Evolutionary conservation across 768 basidiomycete species (phyloP), one percentile per base, ranked within the genome.

Genomic region (Strobilomyces dryophilus): DNA sequence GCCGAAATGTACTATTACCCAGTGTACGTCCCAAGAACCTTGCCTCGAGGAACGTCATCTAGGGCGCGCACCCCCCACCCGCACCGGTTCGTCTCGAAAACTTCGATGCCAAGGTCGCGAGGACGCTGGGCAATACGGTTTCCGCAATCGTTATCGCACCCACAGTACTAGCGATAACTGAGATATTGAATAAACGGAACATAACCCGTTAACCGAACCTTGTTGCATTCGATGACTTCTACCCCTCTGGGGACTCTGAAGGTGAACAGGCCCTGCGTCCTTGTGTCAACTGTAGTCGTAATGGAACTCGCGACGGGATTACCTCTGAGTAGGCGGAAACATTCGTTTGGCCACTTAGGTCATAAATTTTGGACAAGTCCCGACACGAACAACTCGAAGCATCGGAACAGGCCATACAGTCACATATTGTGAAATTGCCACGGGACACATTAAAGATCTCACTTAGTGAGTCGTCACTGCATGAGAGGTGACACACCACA

Each of bases 61-160:
- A 73, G 58, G 0, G 80, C 66, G n/a, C 84, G 73, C 3, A 78
- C 84, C 8, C 87, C 86, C 86, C 85, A 89, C 4, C 87, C 87
- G 51, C 77, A 71, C 18, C 69, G 61, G 5, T 49, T 35, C 0
- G 86, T 88, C 56, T 84, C 80, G 74, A 87, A 87, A n/a, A 89
- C 66, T 56, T 87, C 80, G 9, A 89, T 73, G 3, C 78, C 72
- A 11, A 82, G 56, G 42, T 80, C 71, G 26, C 87, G 76, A 8
- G 84, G 79, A 26, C 55, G 67, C 55, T 88, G 87, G 3, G 79
- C 80, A 8, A 86, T 79, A 20, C 85, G 80, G 58, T 87, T 88
- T 3, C 58, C 67, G 58, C 86, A 89, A 4, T 48, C 57, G 9
- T 37, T 32, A 31, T 58, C 62, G 53, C 84, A 86, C 8, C 42